Percentiles rank a stretch among this genome's conserved stretches.
Evolutionary conservation across 2,329 filamentous ascomycete genomes (phyloP).

Genomic region (Cercospora janseana): DNA sequence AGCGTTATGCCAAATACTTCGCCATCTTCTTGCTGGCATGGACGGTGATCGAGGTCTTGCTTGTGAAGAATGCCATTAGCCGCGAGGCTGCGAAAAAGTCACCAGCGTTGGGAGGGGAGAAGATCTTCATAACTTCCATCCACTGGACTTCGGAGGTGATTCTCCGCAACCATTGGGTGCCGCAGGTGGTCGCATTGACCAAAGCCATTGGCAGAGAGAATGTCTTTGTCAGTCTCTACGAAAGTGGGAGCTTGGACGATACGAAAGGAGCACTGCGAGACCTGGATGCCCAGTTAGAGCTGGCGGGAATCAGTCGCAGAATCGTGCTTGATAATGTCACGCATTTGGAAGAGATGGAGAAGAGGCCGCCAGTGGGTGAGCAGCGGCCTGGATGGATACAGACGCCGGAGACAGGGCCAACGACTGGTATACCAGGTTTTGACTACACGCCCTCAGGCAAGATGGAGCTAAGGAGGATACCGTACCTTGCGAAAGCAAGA

Average conservation of each 20-base stretch:
- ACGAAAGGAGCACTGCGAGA: constrained; percentile 61
- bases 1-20: constrained; percentile 18
- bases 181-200: constrained; percentile 58
- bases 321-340: constrained; percentile 60
- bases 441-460: constrained; percentile 37
- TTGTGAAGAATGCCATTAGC: constrained; percentile 22
- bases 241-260: constrained; percentile 68
- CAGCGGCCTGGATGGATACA: constrained; percentile 59
- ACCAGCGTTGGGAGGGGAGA: constrained; percentile 28
- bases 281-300: constrained; percentile 56
- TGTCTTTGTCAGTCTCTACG: constrained; percentile 65
- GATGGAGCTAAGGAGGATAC: constrained; percentile 63
- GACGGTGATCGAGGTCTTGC: constrained; percentile 27
- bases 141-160: constrained; percentile 66
- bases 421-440: constrained; percentile 8
- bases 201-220: constrained; percentile 60
- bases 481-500: constrained; percentile 63
- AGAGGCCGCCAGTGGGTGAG: constrained; percentile 41
- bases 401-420: constrained; percentile 44
- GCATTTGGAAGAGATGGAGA: constrained; percentile 56
- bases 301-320: constrained; percentile 53
- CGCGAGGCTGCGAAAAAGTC: constrained; percentile 17
- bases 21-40: constrained; percentile 22
- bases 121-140: constrained; percentile 66
- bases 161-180: constrained; percentile 62